A percentile compares a stretch with the other conserved stretches of the same genome.
Conservation (phyloP, 2,329 filamentous ascomycete genomes). For the Moelleriella libera region DNA sequence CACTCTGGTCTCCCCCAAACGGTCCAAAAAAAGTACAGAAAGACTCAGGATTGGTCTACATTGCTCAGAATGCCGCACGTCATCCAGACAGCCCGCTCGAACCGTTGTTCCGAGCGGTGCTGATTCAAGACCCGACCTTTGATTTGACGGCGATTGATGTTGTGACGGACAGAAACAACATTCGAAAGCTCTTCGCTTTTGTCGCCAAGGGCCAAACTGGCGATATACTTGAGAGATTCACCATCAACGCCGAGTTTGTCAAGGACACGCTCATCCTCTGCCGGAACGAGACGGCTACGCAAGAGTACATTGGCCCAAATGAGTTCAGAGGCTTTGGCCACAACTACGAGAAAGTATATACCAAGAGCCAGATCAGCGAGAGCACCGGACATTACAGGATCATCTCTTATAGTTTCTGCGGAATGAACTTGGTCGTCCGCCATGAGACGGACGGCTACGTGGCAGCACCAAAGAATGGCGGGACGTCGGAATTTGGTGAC, state of each 20-base stretch:
- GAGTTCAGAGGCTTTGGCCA: conserved; percentile 27
- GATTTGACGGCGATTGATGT: conserved; percentile 23
- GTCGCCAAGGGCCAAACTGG: conserved; percentile 13
- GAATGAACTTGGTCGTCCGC: conserved; percentile 24
- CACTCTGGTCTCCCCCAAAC: conserved; percentile 19
- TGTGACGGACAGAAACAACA: conserved; percentile 30
- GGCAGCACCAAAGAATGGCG: not conserved
- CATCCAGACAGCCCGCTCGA: conserved; percentile 28
- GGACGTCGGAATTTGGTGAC: conserved; percentile 1
- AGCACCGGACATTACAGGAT: conserved; percentile 32
- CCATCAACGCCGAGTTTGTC: conserved; percentile 24
- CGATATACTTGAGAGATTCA: conserved; percentile 16
- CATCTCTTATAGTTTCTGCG: conserved; percentile 27
- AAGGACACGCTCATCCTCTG: conserved; percentile 22
- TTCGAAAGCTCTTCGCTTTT: conserved; percentile 33
- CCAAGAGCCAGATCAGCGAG: conserved; percentile 14
- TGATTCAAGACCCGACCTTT: conserved; percentile 20
- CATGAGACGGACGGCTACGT: conserved; percentile 29
- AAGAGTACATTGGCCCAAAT: conserved; percentile 14
- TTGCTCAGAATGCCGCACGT: conserved; percentile 29
- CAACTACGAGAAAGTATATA: conserved; percentile 29
- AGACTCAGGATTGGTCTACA: conserved; percentile 26
- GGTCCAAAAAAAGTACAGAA: conserved; percentile 12
- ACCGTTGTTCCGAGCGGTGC: conserved; percentile 29
- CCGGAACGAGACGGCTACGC: conserved; percentile 16